Evolutionary conservation across 2,329 filamentous ascomycete genomes (phyloP).

Genomic region (Penicillium sp.): DNA sequence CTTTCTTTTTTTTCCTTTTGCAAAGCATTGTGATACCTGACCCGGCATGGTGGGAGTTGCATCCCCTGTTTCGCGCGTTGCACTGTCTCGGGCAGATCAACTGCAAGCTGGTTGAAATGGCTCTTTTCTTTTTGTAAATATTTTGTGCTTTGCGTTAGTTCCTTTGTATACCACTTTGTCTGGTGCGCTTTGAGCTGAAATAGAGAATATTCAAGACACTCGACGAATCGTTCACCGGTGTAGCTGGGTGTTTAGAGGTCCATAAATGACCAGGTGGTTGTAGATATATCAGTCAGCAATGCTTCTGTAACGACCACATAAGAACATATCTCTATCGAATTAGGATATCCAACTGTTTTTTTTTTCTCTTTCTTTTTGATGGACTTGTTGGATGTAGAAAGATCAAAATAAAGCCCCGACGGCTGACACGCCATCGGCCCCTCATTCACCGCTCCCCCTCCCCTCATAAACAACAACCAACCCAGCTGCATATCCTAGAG

Average conservation of each 20-base stretch:
- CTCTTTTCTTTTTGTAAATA: slow-evolving; percentile 16
- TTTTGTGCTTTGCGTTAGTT: slow-evolving; percentile 10
- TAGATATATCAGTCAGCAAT: not conserved
- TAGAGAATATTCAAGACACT: not conserved
- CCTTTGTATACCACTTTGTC: slow-evolving; percentile 18
- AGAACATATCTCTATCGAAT: not conserved
- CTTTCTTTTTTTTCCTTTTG: not conserved
- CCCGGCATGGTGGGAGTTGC: slow-evolving; percentile 16
- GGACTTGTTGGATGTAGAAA: not conserved
- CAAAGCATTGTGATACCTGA: slow-evolving; percentile 26
- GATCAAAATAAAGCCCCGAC: not conserved
- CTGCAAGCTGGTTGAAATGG: slow-evolving; percentile 9
- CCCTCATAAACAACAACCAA: slow-evolving; percentile 16
- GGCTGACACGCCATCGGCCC: slow-evolving; percentile 19
- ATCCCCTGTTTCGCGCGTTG: slow-evolving; percentile 6
- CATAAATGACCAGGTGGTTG: not conserved
- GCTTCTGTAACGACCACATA: not conserved
- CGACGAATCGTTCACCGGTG: not conserved
- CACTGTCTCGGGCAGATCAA: slow-evolving; percentile 6
- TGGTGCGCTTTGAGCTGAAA: slow-evolving; percentile 6
- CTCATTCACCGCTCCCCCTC: slow-evolving; percentile 26
- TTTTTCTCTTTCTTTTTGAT: not conserved
- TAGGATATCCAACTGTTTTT: no score
- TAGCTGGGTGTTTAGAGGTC: not conserved
- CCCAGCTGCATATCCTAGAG: slow-evolving; percentile 3